Evolutionary conservation across 805 yeast species (phyloP).

Genomic region (Suhomyces emberorum): DNA sequence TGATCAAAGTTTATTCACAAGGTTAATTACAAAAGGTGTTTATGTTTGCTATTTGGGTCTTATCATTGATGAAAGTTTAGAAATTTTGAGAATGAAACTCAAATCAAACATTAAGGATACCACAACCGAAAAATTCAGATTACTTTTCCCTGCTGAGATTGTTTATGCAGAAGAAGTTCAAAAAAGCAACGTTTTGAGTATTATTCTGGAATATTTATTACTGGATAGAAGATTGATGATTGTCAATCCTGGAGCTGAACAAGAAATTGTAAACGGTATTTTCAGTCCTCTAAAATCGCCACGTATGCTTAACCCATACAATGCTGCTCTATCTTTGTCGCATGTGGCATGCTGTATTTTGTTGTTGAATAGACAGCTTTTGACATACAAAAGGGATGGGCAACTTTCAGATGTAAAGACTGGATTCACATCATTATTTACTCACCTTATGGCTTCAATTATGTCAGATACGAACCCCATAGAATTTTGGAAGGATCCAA

Average conservation of each 20-base stretch:
- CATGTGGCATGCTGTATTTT: conserved; percentile 19
- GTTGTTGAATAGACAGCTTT: conserved; percentile 21
- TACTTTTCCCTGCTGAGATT: conserved; percentile 25
- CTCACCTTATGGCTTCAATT: conserved; percentile 15
- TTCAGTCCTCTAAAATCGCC: not conserved
- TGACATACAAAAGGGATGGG: conserved; percentile 16
- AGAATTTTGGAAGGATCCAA: conserved; percentile 37
- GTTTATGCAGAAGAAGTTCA: conserved; percentile 16
- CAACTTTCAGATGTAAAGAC: conserved; percentile 13
- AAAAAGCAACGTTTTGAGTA: conserved; percentile 9
- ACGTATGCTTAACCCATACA: too few species aligned
- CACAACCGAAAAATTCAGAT: conserved; percentile 13
- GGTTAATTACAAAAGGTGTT: conserved; percentile 22
- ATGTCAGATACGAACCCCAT: conserved; percentile 11
- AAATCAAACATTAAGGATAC: not conserved
- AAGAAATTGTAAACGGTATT: not conserved
- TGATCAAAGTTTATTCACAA: conserved; percentile 15
- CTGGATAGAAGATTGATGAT: not conserved
- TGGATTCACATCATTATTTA: conserved; percentile 18
- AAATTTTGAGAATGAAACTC: conserved; percentile 13
- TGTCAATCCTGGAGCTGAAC: not conserved
- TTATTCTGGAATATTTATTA: conserved; percentile 12
- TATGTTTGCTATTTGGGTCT: conserved; percentile 29
- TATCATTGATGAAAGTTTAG: conserved; percentile 31
- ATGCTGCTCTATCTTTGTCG: conserved; percentile 13